A percentile compares a stretch with the other conserved stretches of the same genome.
Evolutionary conservation across 129 eudicot genomes (phyloP).

Genomic region (Pittosporum tobira): DNA sequence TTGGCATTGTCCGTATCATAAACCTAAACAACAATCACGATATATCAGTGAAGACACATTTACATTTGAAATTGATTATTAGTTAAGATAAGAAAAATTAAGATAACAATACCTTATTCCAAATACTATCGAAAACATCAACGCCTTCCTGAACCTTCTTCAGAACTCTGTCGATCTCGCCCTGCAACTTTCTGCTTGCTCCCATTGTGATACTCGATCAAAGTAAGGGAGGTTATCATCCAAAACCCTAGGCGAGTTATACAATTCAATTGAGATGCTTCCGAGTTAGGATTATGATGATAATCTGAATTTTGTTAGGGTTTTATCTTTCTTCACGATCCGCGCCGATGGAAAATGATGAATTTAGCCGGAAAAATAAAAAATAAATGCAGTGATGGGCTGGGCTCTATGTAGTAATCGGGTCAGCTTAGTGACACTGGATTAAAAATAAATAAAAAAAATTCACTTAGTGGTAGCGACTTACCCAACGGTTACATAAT

Average conservation of each 20-base stretch:
- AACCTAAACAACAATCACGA: constrained; percentile 39
- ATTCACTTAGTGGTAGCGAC: no score
- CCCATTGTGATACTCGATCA: constrained; percentile 52
- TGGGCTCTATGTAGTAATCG: no score
- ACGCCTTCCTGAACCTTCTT: constrained; percentile 99
- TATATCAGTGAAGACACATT: constrained; percentile 8
- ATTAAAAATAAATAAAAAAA: no score
- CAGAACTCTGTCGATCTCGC: constrained; percentile 95
- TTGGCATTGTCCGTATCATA: constrained; percentile 95
- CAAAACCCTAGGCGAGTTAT: constrained; percentile 19
- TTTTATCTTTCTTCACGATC: constrained; percentile 5
- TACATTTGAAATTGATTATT: not conserved
- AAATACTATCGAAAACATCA: constrained; percentile 93
- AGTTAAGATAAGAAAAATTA: not conserved
- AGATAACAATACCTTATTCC: constrained; percentile 70
- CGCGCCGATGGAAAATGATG: no score
- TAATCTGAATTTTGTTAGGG: constrained; percentile 3
- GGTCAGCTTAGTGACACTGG: no score
- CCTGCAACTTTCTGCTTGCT: constrained; percentile 96
- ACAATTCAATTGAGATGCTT: not conserved
- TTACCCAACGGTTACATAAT: no score
- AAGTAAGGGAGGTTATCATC: constrained; percentile 16
- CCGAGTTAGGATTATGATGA: constrained; percentile 15
- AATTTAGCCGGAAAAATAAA: not conserved
- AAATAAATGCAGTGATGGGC: no score